phyloP scores from a whole-genome alignment of 2,329 filamentous ascomycete species.

The Arthrinium phaeospermum region DNA sequence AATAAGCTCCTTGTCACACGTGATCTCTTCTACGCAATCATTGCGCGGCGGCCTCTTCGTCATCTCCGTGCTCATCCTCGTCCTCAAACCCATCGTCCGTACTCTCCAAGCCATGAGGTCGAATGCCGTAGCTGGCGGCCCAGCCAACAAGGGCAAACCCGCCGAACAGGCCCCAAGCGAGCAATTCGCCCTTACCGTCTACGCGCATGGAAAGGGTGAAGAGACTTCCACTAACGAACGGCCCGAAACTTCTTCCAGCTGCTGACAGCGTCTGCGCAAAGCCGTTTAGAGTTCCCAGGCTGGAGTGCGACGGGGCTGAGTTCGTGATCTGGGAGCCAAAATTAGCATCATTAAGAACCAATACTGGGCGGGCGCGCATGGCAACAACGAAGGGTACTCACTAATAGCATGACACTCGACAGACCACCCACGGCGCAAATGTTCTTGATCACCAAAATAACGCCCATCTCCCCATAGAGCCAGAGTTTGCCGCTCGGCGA shows the following conservation, averaged over 20 bases:
- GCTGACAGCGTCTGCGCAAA: conserved; percentile 93
- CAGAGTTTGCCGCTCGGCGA: conserved; percentile 66
- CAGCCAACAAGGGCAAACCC: conserved; percentile 83
- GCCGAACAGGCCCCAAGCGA: conserved; percentile 88
- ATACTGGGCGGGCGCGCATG: not conserved
- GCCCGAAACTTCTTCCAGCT: conserved; percentile 84
- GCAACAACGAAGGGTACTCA: conserved; percentile 49
- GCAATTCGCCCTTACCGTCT: conserved; percentile 78
- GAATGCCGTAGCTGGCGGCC: conserved; percentile 78
- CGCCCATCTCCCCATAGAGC: conserved; percentile 81
- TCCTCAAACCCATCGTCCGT: conserved; percentile 53
- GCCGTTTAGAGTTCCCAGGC: conserved; percentile 89
- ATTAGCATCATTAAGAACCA: conserved; percentile 22
- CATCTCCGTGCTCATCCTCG: conserved; percentile 35
- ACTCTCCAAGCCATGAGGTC: conserved; percentile 65
- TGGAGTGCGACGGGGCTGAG: conserved; percentile 83
- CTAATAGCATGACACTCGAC: conserved; percentile 85
- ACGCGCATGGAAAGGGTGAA: conserved; percentile 81
- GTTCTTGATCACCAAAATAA: conserved; percentile 85
- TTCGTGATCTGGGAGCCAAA: conserved; percentile 78
- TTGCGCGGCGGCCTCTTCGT: conserved; percentile 17
- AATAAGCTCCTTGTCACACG: not conserved
- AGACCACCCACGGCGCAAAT: conserved; percentile 88
- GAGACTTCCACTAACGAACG: conserved; percentile 84
- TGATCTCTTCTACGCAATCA: conserved; percentile 9